These are phyloP conservation scores for Protomyces arabidopsidicola DNA, from an alignment of 1,139 yeast genomes.

Conservation along the genomic window DNA sequence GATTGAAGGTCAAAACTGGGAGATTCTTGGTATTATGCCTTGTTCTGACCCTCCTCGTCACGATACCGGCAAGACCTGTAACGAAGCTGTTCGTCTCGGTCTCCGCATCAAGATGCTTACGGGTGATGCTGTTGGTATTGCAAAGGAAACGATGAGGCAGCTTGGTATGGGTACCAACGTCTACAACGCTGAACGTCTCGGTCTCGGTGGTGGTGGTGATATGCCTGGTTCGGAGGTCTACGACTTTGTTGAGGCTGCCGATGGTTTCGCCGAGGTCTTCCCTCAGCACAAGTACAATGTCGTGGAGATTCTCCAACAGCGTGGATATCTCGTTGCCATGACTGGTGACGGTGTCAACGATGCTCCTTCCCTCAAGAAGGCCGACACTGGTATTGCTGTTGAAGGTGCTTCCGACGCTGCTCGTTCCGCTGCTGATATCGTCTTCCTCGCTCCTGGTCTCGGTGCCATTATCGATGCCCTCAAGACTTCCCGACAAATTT, in stretches of 20 bases:
- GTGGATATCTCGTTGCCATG: constrained; percentile 77
- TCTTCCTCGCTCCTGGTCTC: constrained; percentile 73
- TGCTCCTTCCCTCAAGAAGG: constrained; percentile 74
- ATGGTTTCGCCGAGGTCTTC: constrained; percentile 78
- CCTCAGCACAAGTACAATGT: constrained; percentile 78
- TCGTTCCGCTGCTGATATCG: constrained; percentile 74
- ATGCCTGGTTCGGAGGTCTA: constrained; percentile 70
- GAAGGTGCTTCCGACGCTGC: constrained; percentile 82
- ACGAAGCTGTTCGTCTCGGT: constrained; percentile 63
- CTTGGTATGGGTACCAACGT: constrained; percentile 67
- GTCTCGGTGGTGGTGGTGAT: constrained; percentile 69
- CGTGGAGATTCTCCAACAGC: constrained; percentile 68
- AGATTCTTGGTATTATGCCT: constrained; percentile 67
- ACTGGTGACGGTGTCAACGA: constrained; percentile 81
- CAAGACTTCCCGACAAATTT: constrained; percentile 73
- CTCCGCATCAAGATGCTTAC: constrained; percentile 67
- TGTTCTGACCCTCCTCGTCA: constrained; percentile 73
- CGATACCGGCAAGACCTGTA: constrained; percentile 64
- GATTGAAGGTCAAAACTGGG: constrained; percentile 70
- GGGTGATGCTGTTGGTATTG: constrained; percentile 74
- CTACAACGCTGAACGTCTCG: constrained; percentile 66
- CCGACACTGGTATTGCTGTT: constrained; percentile 77
- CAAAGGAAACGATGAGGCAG: constrained; percentile 67
- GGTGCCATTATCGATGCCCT: constrained; percentile 72
- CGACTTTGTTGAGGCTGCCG: constrained; percentile 73